Conservation (phyloP, 78 protist genomes). For the Speleostelium caveatum region DNA sequence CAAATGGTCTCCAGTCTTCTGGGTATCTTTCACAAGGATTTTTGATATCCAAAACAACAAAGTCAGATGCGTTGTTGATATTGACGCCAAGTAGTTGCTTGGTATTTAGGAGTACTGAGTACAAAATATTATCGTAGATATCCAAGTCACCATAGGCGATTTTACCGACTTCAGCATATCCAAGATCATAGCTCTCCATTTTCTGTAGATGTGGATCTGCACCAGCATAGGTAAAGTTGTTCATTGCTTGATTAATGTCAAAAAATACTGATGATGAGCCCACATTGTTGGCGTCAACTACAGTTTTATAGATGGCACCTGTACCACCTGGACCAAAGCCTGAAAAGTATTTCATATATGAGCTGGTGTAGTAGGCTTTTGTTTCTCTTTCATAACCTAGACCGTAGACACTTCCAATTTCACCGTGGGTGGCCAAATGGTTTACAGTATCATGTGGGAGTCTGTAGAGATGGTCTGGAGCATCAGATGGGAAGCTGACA, state of each 20-base stretch:
- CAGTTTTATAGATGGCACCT: slow-evolving; percentile 26
- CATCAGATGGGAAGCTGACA: slow-evolving; percentile 8
- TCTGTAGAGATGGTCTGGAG: slow-evolving; percentile 5
- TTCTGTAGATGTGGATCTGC: neutral
- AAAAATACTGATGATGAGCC: neutral
- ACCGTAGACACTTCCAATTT: slow-evolving; percentile 48
- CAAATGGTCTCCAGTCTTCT: slow-evolving; percentile 67
- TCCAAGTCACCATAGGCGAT: slow-evolving; percentile 56
- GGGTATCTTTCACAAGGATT: slow-evolving; percentile 20
- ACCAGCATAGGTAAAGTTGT: slow-evolving; percentile 5
- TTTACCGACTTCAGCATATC: neutral
- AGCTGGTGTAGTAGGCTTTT: neutral
- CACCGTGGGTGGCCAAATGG: neutral
- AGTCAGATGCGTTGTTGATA: neutral
- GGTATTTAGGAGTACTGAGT: neutral
- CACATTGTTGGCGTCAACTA: neutral
- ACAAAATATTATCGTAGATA: neutral
- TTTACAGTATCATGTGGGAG: slow-evolving; percentile 9
- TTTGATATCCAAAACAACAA: neutral
- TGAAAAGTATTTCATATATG: slow-evolving; percentile 39
- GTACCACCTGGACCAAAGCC: slow-evolving; percentile 44
- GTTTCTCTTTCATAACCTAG: neutral
- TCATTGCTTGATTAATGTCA: slow-evolving; percentile 3
- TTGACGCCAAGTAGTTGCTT: slow-evolving; percentile 3
- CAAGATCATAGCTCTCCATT: slow-evolving; percentile 15